Conservation (phyloP, 2,329 filamentous ascomycete genomes). For the Trichophyton equinum region DNA sequence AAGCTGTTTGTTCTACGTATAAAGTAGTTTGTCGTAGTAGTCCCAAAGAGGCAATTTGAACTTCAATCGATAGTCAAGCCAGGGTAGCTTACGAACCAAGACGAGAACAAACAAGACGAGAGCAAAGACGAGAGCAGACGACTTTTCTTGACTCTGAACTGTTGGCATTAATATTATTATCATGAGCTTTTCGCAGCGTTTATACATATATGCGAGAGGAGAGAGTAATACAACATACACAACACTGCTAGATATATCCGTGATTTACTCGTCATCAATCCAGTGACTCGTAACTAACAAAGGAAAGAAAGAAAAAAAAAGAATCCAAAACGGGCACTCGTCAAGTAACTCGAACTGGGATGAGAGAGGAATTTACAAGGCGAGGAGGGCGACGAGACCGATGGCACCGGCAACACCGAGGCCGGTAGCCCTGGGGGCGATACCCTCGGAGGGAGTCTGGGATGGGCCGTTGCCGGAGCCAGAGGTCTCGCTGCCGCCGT, state of each 20-base stretch:
- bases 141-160: not conserved
- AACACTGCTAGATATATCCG: not conserved
- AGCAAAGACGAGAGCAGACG: no score
- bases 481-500: slow-evolving; percentile 8
- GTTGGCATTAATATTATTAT: slow-evolving; percentile 3
- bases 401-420: slow-evolving; percentile 9
- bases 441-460: not conserved
- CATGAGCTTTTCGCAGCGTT: not conserved
- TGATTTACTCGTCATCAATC: not conserved
- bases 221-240: not conserved
- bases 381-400: slow-evolving; percentile 9
- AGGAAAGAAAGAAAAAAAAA: not conserved
- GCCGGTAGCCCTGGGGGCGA: not conserved
- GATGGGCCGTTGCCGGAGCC: slow-evolving; percentile 17
- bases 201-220: slow-evolving; percentile 1
- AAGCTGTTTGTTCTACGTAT: no score
- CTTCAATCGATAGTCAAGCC: no score
- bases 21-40: no score
- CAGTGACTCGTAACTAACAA: not conserved
- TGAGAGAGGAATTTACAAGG: not conserved
- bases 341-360: not conserved
- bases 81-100: no score
- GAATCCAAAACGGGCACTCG: not conserved
- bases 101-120: no score
- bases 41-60: no score